These are phyloP conservation scores for Lagerstroemia speciosa DNA, from an alignment of 345 rosid species.

Conservation along the genomic window DNA sequence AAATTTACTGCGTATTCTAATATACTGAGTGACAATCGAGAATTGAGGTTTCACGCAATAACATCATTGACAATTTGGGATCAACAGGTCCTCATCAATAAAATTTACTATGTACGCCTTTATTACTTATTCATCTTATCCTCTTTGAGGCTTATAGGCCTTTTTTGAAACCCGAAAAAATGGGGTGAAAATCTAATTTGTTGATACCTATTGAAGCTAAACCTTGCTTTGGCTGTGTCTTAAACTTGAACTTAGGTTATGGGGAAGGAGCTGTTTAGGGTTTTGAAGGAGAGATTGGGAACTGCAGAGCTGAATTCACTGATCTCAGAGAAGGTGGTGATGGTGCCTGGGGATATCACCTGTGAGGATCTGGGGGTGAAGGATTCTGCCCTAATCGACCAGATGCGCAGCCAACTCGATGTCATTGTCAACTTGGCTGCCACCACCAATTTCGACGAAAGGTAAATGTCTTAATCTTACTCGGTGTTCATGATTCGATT, in stretches of 20 bases:
- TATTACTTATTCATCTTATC: too few species aligned
- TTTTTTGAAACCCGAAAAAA: too few species aligned
- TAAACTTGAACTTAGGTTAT: constrained; percentile 21
- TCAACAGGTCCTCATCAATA: too few species aligned
- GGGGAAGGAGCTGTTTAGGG: constrained; percentile 46
- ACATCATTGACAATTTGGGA: too few species aligned
- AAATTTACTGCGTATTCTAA: too few species aligned
- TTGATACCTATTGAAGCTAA: too few species aligned
- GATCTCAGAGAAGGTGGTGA: constrained; percentile 38
- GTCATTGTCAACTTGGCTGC: constrained; percentile 60
- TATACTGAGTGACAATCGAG: too few species aligned
- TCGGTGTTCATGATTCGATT: not conserved
- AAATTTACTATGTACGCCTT: too few species aligned
- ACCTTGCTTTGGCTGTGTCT: not conserved
- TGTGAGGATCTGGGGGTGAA: constrained; percentile 36
- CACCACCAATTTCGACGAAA: constrained; percentile 65
- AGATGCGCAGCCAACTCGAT: constrained; percentile 41
- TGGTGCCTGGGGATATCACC: constrained; percentile 48
- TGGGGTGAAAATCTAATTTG: too few species aligned
- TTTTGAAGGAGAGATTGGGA: constrained; percentile 26
- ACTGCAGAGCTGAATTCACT: constrained; percentile 28
- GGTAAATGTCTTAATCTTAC: too few species aligned
- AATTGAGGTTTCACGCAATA: too few species aligned
- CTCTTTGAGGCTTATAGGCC: too few species aligned
- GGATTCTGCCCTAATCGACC: constrained; percentile 26